Base-by-base conservation (phyloP, 2,329 filamentous ascomycete genomes). In the Fusarium liriodendri region DNA sequence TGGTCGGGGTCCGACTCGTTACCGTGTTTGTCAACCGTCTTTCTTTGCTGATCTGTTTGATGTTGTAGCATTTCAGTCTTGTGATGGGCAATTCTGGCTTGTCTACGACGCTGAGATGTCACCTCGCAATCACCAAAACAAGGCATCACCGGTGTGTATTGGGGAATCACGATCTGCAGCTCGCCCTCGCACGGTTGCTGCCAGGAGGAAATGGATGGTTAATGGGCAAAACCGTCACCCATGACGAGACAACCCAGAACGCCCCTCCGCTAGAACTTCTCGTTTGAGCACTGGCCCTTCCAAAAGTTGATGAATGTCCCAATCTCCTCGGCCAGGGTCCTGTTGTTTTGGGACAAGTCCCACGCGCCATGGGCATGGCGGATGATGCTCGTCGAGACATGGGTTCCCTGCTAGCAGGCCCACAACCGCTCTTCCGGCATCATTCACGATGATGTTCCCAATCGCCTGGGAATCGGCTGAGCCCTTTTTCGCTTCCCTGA, bases 401-500 rank as follows among this genome's bases (percentile, higher is more conserved):
- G 76, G 76, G 74, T 74, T 69, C 72, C 74, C 74, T 74, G 70
- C 66, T 65, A 65, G 60, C 42, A 59, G 57, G 45, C 37, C 60
- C 64, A 50, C 64, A 73, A 66, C 72, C 69, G 67, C 50, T 57
- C 45, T 67, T 67, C 65, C 64, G 52, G 67, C 69, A 64, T 64
- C 66, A 59, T 75, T 66, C 63, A 70, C 69, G 64, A 70, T 71
- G 29, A 61, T 70, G 72, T 77, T 75, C 70, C 76, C 74, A 74
- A 71, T 74, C 72, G 67, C 65, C 67, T 78, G 74, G 76, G 66
- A 72, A 72, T 76, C 66, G 65, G 70, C 75, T 67, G 70, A 52
- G 61, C 64, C 45, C 45, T 50, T 27, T 50, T 69, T 64, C 38
- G 18, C 33, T 52, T 60, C 42, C 63, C 38, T 50, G 27, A 33